These are phyloP conservation scores for Angomonas ambiguus DNA, from an alignment of 208 protist species.

Conservation along the genomic window DNA sequence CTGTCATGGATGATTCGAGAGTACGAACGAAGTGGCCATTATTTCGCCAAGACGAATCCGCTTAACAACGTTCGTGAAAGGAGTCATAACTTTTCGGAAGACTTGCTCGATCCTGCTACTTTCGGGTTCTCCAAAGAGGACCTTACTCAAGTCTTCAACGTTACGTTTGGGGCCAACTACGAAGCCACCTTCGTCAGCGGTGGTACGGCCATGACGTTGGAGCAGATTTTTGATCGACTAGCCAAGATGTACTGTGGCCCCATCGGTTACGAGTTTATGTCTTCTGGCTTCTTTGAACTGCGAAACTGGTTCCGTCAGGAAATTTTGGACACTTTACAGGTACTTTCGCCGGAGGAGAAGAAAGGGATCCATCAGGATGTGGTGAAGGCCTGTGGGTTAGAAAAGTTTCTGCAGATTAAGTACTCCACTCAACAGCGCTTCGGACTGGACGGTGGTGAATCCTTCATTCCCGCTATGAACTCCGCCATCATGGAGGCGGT, in stretches of 20 bases:
- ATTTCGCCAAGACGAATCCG: conserved; percentile 74
- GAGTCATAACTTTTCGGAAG: conserved; percentile 18
- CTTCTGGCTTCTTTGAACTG: conserved; percentile 91
- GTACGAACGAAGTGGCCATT: conserved; percentile 86
- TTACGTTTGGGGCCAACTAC: conserved; percentile 71
- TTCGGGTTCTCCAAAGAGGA: conserved; percentile 86
- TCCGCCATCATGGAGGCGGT: conserved; percentile 82
- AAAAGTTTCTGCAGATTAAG: conserved; percentile 92
- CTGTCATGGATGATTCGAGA: conserved; percentile 87
- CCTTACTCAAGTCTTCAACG: conserved; percentile 70
- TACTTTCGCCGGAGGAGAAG: conserved; percentile 54
- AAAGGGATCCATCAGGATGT: conserved; percentile 66
- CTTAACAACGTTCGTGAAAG: conserved; percentile 29
- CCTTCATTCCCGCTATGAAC: conserved; percentile 95
- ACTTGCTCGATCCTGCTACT: conserved; percentile 42
- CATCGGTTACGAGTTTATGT: conserved; percentile 97
- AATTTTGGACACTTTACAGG: conserved; percentile 66
- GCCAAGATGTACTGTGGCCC: conserved; percentile 85
- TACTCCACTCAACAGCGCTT: conserved; percentile 95
- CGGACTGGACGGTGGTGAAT: conserved; percentile 96
- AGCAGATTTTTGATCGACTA: conserved; percentile 70
- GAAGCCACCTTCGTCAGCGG: conserved; percentile 70
- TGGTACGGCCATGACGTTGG: conserved; percentile 65
- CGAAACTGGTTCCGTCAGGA: conserved; percentile 95
- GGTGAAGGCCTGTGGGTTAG: conserved; percentile 90